Evolutionary conservation across 768 basidiomycete genomes (phyloP), one percentile per base, ranked within the genome.

Genomic region (Tricholoma hemisulphureum): DNA sequence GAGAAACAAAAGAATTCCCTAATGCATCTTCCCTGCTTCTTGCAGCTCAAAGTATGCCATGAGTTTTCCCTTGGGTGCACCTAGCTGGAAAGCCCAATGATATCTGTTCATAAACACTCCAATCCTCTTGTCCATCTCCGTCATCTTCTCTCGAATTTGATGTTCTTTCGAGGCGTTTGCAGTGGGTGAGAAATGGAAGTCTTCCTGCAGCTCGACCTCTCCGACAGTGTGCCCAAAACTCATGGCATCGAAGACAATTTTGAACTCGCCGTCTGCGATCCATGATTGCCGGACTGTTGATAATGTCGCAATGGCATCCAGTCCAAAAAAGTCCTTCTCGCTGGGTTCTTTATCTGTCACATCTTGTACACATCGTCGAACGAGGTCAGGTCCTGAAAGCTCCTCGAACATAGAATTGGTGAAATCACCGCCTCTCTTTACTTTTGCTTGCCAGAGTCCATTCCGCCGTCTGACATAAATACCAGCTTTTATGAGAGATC

Each of bases 41-140:
- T 46, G 43, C 43, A 46, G 43, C 43, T 46, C 43, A 26, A 46
- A 46, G 43, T 46, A 46, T 46, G 43, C 43, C 43, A 46, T 46
- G 24, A 46, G 43, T 24, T 46, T 46, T 46, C 43, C 43, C 43
- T 46, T 46, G 43, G 43, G 43, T 46, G 26, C 23, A 26, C 43
- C 43, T 13, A 9, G 23, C 43, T 24, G 43, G 26, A 46, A 46
- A 11, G 43, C 43, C 43, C 43, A 46, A 24, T 46, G 43, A 46
- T 46, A 46, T 46, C 23, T 46, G 23, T 46, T 26, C 43, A 46
- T 46, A 46, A 46, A 46, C 43, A 46, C 43, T 14, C 6, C 43
- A 46, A 46, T 46, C 43, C 43, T 46, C 43, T 46, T 46, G 43
- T 46, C 43, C 43, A 46, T 46, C 43, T 46, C 43, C 24, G 43